Conservation (phyloP, 805 yeast genomes). For the Yarrowia phangngaensis region DNA sequence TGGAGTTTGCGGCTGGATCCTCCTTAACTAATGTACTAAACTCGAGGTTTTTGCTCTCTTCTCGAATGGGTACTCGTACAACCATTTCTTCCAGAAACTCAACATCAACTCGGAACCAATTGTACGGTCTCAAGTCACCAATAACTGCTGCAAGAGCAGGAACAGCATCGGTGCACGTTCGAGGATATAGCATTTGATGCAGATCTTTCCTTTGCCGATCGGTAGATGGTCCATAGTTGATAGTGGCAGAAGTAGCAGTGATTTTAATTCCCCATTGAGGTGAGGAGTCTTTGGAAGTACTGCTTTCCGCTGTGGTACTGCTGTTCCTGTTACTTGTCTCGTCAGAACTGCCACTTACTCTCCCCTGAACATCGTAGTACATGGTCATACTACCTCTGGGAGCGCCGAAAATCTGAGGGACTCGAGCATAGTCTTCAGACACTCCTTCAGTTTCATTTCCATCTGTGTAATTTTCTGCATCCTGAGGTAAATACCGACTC, state of each 20-base stretch:
- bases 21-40: constrained; percentile 38
- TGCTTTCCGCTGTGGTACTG: constrained; percentile 51
- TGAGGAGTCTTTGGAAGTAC: constrained; percentile 42
- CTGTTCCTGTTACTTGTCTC: no score
- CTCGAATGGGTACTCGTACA: constrained; percentile 77
- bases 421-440: constrained; percentile 75
- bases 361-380: constrained; percentile 71
- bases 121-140: constrained; percentile 54
- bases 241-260: constrained; percentile 54
- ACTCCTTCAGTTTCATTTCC: constrained; percentile 38
- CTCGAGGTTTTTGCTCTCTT: constrained; percentile 68
- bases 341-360: constrained; percentile 46
- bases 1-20: constrained; percentile 39
- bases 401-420: constrained; percentile 63
- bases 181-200: constrained; percentile 66
- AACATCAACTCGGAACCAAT: constrained; percentile 54
- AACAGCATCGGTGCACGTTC: constrained; percentile 53
- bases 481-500: constrained; percentile 54
- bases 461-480: constrained; percentile 38
- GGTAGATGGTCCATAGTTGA: constrained; percentile 95
- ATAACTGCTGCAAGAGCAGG: constrained; percentile 44
- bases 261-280: constrained; percentile 63
- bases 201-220: constrained; percentile 73
- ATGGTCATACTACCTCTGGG: constrained; percentile 53
- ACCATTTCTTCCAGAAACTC: constrained; percentile 61